Conservation (phyloP, 1,284 basidiomycete genomes). For the Rhodotorula sp. region DNA sequence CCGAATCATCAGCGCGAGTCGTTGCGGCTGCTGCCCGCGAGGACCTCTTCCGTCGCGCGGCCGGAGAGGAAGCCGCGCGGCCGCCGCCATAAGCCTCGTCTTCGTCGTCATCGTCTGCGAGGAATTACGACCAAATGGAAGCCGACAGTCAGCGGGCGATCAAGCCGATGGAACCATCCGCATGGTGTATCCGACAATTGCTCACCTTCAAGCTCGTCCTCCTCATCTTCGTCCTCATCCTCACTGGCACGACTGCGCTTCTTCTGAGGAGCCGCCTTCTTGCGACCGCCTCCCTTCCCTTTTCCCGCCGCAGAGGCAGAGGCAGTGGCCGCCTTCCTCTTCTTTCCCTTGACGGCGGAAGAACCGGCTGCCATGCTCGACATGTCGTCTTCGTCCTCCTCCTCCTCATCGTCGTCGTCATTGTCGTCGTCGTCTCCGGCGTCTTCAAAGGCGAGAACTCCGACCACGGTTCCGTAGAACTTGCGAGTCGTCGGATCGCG, state of each 20-base stretch:
- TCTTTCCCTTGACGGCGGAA: conserved; percentile 15
- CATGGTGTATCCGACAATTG: too few relatives aligned
- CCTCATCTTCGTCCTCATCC: conserved; percentile 30
- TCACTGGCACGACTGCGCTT: conserved; percentile 18
- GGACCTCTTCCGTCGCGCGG: not conserved
- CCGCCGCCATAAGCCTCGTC: not conserved
- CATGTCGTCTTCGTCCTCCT: conserved; percentile 18
- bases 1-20: too few relatives aligned
- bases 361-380: not conserved
- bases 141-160: too few relatives aligned
- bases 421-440: conserved; percentile 47
- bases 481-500: conserved; percentile 2
- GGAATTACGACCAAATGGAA: too few relatives aligned
- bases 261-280: not conserved
- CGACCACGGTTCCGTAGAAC: conserved; percentile 34
- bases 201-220: conserved; percentile 28
- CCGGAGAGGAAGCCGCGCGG: not conserved
- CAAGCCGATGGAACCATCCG: too few relatives aligned
- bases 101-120: not conserved
- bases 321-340: not conserved
- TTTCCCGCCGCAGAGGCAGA: not conserved
- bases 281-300: not conserved
- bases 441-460: conserved; percentile 51
- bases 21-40: not conserved
- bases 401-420: conserved; percentile 10